A percentile compares a stretch with the other conserved stretches of the same genome.
These are phyloP conservation scores for Prunus salicina DNA, from an alignment of 306 rosid genomes.

Conservation along the genomic window DNA sequence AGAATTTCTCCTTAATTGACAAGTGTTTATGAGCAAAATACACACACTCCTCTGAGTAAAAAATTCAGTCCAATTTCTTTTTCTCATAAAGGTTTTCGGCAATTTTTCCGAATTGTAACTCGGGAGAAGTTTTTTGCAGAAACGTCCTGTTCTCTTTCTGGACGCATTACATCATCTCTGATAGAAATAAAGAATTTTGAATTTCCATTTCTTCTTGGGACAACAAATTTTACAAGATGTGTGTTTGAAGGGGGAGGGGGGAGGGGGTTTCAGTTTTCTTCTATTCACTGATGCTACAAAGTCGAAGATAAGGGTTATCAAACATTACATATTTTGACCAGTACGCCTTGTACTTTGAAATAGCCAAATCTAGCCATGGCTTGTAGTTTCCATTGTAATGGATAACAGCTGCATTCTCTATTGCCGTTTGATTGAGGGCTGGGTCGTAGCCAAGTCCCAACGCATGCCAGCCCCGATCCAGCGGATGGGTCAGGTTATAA, in stretches of 20 bases:
- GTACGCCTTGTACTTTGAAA: constrained; percentile 80
- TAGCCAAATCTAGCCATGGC: constrained; percentile 95
- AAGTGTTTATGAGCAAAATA: too few species aligned
- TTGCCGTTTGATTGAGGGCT: constrained; percentile 75
- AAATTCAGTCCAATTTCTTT: too few species aligned
- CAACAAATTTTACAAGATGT: background rate
- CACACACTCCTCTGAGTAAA: too few species aligned
- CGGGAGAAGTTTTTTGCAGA: background rate
- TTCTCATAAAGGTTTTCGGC: background rate
- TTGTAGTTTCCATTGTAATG: constrained; percentile 98
- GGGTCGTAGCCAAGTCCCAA: constrained; percentile 98
- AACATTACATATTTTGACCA: constrained; percentile 85
- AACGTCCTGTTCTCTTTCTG: background rate
- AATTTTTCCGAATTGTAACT: background rate
- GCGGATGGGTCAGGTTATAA: constrained; percentile 76
- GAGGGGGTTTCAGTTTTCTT: background rate
- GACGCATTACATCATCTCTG: background rate
- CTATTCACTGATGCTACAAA: constrained; percentile 58
- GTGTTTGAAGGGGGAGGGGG: background rate
- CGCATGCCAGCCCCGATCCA: constrained; percentile 88
- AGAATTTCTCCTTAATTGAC: too few species aligned
- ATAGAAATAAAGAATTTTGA: background rate
- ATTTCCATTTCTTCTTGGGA: background rate
- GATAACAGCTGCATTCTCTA: constrained; percentile 79
- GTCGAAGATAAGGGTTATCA: constrained; percentile 70